Evolutionary conservation across 441 rosid species (phyloP).

Genomic region (Jatropha podagrica): DNA sequence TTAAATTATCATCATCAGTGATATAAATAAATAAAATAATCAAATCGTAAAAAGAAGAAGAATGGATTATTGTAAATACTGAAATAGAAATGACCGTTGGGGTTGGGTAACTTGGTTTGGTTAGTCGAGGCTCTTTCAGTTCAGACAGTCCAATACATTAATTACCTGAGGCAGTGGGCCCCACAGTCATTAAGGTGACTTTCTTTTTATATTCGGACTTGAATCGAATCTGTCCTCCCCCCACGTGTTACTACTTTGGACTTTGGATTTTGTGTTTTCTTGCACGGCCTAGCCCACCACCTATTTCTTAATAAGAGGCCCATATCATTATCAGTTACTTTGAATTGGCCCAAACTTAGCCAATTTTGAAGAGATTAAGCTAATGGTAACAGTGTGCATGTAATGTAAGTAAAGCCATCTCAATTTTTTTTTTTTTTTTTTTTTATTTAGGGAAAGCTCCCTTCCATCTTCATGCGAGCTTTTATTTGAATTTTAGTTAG

Average conservation of each 20-base stretch:
- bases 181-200: neutral
- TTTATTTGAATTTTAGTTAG: no score
- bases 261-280: neutral
- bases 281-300: neutral
- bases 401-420: no score
- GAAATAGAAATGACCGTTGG: conserved; percentile 16
- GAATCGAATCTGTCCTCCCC: neutral
- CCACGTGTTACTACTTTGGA: conserved; percentile 8
- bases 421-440: no score
- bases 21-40: no score
- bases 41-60: no score
- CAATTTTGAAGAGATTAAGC: no score
- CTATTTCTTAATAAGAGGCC: neutral
- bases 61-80: neutral
- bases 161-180: conserved; percentile 22
- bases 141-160: conserved; percentile 16
- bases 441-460: no score
- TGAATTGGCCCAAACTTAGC: no score
- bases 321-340: neutral
- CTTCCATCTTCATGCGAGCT: no score
- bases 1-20: no score
- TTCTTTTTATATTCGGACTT: conserved; percentile 19
- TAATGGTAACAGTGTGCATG: no score
- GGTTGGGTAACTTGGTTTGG: neutral
- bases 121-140: neutral